Conservation (phyloP, 225 moss, liverwort and hornwort species). For the Pleurozium schreberi region DNA sequence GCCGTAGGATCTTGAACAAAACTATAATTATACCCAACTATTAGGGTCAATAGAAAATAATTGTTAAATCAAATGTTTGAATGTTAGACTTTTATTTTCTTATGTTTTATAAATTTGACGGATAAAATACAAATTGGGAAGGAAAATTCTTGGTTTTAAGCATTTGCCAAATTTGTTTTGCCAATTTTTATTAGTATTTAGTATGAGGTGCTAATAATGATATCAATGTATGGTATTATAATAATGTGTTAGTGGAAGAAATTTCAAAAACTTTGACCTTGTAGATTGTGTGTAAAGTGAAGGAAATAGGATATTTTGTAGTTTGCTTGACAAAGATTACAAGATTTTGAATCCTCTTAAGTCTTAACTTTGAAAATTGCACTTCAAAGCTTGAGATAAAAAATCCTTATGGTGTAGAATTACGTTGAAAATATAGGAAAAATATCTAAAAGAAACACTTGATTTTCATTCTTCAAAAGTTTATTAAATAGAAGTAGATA, state of each 20-base stretch:
- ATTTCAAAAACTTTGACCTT: neutral
- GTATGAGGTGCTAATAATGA: rapidly evolving
- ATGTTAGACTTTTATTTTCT: neutral
- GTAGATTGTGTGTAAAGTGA: neutral
- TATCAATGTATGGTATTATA: rapidly evolving
- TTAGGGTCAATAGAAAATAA: neutral
- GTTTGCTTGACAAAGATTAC: neutral
- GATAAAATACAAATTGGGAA: too few species aligned
- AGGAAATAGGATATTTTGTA: neutral
- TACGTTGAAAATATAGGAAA: neutral
- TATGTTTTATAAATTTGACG: neutral
- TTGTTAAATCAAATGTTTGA: neutral
- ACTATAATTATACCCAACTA: rapidly evolving
- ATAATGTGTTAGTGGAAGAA: rapidly evolving
- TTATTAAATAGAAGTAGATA: neutral
- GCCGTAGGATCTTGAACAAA: neutral
- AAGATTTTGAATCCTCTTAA: neutral
- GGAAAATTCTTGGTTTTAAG: neutral
- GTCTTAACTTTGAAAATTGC: neutral
- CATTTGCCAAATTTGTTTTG: neutral
- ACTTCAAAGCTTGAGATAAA: neutral
- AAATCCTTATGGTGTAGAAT: neutral
- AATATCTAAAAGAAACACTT: too few species aligned
- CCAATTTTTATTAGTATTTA: neutral
- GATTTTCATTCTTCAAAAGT: too few species aligned